Base-by-base conservation (phyloP, 148 eudicot genomes). In the Limonium bicolor region DNA sequence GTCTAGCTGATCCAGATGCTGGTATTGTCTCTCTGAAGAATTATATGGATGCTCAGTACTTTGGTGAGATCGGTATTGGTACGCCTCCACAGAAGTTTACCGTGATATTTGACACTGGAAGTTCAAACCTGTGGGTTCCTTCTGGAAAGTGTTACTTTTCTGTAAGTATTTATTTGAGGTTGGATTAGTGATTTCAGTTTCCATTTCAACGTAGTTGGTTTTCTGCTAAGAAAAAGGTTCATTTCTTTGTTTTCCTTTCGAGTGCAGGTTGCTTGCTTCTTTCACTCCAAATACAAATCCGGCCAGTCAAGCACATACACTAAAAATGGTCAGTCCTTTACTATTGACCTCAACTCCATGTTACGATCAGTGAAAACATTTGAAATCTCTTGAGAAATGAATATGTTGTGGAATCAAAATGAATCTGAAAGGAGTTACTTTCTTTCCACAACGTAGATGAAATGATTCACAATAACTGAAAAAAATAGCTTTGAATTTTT, bases 41-140 rank as follows among this genome's bases (percentile, higher is more conserved):
- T 68, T 86, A 78, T 53, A 63, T 78, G 81, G 72, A 76, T 68
- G 87, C 94, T 50, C 94, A 86, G 50, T 81, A 86, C 58, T 81
- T 64, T 53, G 95, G 95, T 60, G 83, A 81, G 71, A 81, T 86
- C 66, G 87, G 82, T 44, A 73, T 86, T 62, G 96, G 96, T 9
- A 78, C 84, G 22, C 96, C 96, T 19, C 67, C 87, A 24, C 96
- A 86, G 49, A 86, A 72, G 25, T 82, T 86, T 61, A 78, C 80
- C 14, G 96, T 86, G 51, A 68, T 86, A 41, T 86, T 86, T 35
- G 96, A 86, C 64, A 86, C 87, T 4, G 96, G 96, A 56, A 86
- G 94, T 57, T 86, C 96, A 25, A 82, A 82, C 62, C 79, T 86
- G 40, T 86, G 94, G 94, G 82, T 82, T 58, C 96, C 94, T 15